Base-by-base conservation (phyloP, 1,139 yeast genomes). In the Kodamaea ohmeri region DNA sequence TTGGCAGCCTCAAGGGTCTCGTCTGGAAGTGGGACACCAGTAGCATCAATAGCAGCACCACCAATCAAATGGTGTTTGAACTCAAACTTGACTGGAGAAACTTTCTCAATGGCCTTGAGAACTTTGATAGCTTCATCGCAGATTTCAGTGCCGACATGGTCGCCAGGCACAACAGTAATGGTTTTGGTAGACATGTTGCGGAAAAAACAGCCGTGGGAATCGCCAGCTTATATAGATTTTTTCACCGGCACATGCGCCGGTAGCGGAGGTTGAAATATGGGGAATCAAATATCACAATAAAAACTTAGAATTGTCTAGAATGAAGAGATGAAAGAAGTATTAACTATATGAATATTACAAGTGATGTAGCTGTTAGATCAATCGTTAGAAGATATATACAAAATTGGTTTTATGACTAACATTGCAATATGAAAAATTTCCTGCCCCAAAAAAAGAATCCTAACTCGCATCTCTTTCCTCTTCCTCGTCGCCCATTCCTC, bases 21-120 rank as follows among this genome's bases (percentile, higher is more conserved):
- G 46, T 83, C 95, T n/a, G 97, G 88, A 49, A 92, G 73, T 40
- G 98, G 97, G 32, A 61, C 79, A 38, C 98, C 98, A 33, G 95
- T 83, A 42, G 96, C 97, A 60, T 92, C 98, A 57, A 92, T 90
- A 36, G 97, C 96, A 38, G 97, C 97, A 50, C 98, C 98, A 44
- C 98, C 98, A 54, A 92, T 90, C 53, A 90, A 74, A 56, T 89
- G 96, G 46, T 83, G 67, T 54, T 84, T 74, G 63, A 88, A 87
- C 37, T 83, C 77, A 60, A 92, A 90, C 55, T 80, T 65, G 54
- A 84, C 67, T 25, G 67, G 58, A 36, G 83, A 77, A 40, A 63
- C 78, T 45, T 71, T 73, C 51, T 79, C 78, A 52, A 92, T 84
- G 38, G 96, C 88, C 42, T 78, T 71, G 45, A 92, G 74, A 25